A percentile compares a stretch with the other conserved stretches of the same genome.
Evolutionary conservation across 306 rosid species (phyloP).

Genomic region (Sesbania bispinosa): DNA sequence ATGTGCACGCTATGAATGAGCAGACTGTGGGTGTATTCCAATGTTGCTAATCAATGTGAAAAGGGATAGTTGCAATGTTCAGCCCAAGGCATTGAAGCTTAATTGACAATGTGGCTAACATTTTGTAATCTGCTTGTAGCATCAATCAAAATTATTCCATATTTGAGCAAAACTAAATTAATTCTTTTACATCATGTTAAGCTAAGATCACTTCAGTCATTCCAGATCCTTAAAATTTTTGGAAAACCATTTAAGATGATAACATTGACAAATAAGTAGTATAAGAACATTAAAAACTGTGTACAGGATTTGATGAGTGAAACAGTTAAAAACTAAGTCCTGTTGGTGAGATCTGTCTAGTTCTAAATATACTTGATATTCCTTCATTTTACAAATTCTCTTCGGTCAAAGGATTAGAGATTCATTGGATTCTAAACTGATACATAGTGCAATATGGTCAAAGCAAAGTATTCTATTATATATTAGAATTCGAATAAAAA

Average conservation of each 20-base stretch:
- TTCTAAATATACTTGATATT: too few relatives aligned
- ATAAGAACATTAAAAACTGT: not conserved
- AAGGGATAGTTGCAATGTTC: not conserved
- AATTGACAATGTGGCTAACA: not conserved
- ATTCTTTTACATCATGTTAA: not conserved
- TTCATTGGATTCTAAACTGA: too few relatives aligned
- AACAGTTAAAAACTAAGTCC: slow-evolving; percentile 6
- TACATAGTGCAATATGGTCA: too few relatives aligned
- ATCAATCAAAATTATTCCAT: not conserved
- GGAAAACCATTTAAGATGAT: not conserved
- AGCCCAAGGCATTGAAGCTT: not conserved
- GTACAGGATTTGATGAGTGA: not conserved
- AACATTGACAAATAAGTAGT: not conserved
- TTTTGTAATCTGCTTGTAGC: not conserved
- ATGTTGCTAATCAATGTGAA: not conserved
- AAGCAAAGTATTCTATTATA: too few relatives aligned
- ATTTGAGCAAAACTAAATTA: not conserved
- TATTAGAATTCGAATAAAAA: too few relatives aligned
- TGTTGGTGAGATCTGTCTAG: too few relatives aligned
- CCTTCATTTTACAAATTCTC: too few relatives aligned
- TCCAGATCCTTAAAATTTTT: not conserved
- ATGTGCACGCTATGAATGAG: not conserved
- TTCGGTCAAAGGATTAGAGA: too few relatives aligned
- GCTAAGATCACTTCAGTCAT: not conserved
- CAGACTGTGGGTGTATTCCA: not conserved